A percentile compares a stretch with the other conserved stretches of the same genome.
Conservation (phyloP, 768 basidiomycete species). For the Tylopilus rubrobrunneus region DNA sequence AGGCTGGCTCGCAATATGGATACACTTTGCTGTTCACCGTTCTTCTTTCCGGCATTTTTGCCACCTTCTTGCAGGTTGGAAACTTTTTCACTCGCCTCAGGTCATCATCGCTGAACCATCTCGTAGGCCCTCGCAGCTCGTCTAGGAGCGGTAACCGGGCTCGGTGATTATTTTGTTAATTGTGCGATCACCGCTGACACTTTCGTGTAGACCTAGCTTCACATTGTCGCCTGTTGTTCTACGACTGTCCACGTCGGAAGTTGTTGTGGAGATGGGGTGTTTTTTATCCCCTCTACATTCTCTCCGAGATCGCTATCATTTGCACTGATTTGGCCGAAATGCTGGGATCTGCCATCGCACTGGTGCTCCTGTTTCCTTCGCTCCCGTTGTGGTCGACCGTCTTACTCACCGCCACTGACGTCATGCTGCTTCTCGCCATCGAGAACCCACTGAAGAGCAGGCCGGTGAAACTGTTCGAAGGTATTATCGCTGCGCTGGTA, state of each 20-base stretch:
- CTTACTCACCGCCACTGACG: constrained; percentile 64
- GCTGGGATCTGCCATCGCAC: constrained; percentile 75
- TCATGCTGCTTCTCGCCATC: constrained; percentile 65
- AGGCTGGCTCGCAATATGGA: constrained; percentile 81
- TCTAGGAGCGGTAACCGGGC: constrained; percentile 78
- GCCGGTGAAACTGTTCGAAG: constrained; percentile 68
- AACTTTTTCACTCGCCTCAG: neutral
- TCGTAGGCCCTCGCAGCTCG: constrained; percentile 68
- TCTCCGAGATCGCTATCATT: constrained; percentile 70
- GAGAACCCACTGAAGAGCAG: constrained; percentile 64
- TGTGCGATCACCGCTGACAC: constrained; percentile 13
- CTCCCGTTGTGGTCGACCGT: constrained; percentile 71
- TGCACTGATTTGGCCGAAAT: constrained; percentile 81
- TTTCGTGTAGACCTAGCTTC: constrained; percentile 47
- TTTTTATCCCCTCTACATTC: constrained; percentile 60
- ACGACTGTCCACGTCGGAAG: constrained; percentile 60
- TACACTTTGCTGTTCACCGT: constrained; percentile 86
- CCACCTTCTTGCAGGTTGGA: constrained; percentile 71
- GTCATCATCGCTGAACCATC: neutral
- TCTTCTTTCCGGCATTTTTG: constrained; percentile 76
- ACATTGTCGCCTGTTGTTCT: constrained; percentile 60
- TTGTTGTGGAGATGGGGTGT: constrained; percentile 53
- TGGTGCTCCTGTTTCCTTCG: constrained; percentile 68
- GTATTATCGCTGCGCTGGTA: constrained; percentile 60
- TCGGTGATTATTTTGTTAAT: constrained; percentile 45